Evolutionary conservation across 2,329 filamentous ascomycete genomes (phyloP), one percentile per base, ranked within the genome.

Genomic region (Aspergillus novoparasiticus): DNA sequence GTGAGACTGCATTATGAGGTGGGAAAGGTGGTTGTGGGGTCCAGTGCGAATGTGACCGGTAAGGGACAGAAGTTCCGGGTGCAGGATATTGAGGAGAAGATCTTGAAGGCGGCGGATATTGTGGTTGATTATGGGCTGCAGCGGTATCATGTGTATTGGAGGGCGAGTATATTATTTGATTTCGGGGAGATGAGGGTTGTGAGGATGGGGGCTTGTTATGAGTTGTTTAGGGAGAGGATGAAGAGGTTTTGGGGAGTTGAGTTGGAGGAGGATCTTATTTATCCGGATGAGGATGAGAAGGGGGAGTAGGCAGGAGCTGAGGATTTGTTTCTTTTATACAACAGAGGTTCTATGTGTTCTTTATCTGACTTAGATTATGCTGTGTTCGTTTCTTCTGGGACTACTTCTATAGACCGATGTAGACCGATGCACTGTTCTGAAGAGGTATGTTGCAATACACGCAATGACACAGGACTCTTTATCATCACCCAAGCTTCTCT

Each of bases 41-140:
- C 65, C 14, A 62, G 58, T 57, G 68, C 68, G 12, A 70, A 70
- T 55, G 2, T 69, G 3, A 64, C 67, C 0, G 67, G 67, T 4
- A 6, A n/a, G 1, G 68, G 68, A 4, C 64, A 66, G 32, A 64
- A 66, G 34, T 66, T 67, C 9, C 54, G 63, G 0, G 57, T 71
- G 0, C 60, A 68, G 34, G 66, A 70, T 61, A 64, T 70, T 28
- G 68, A 70, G n/a, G 14, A 51, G 5, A 60, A 62, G 23, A 23
- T 28, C 21, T 43, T 39, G n/a, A 32, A 21, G 30, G 59, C 39
- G 11, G 59, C 28, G 1, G 43, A 41, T 30, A 2, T 57, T 16
- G 28, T 57, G 23, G 30, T 56, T 4, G 51, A 56, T 23, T 43
- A 59, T 32, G 55, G 55, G 21, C 5, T 57, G 14, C 55, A 57